Percentiles rank a stretch among this genome's conserved stretches.
Conservation (phyloP, 2,329 filamentous ascomycete species). For the Beauveria sp. region DNA sequence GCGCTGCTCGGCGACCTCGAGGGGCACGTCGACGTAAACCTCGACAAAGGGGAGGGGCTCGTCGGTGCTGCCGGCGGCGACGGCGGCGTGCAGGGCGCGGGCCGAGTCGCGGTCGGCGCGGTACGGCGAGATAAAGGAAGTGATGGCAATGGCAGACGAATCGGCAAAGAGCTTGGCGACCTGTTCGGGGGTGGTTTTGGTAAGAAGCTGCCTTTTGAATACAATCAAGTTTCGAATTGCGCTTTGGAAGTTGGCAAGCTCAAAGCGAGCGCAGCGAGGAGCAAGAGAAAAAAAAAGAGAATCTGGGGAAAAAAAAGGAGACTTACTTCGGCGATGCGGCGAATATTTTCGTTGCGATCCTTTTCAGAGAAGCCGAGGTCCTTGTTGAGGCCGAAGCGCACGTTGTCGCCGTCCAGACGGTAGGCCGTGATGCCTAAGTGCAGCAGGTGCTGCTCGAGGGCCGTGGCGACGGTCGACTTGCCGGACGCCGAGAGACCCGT, state of each 20-base stretch:
- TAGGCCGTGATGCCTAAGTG: conserved; percentile 79
- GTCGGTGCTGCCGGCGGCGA: conserved; percentile 37
- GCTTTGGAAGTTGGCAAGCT: not conserved
- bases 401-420: conserved; percentile 95
- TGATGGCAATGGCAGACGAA: conserved; percentile 77
- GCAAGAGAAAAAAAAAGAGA: not conserved
- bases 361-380: conserved; percentile 90
- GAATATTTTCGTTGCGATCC: conserved; percentile 96
- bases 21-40: conserved; percentile 84
- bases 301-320: not conserved
- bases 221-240: not conserved
- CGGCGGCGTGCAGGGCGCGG: conserved; percentile 64
- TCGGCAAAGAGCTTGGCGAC: conserved; percentile 97
- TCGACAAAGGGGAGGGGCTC: conserved; percentile 83
- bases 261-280: not conserved
- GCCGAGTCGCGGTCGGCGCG: conserved; percentile 77
- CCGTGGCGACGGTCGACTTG: conserved; percentile 94
- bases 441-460: conserved; percentile 92
- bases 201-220: conserved; percentile 25
- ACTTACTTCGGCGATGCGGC: conserved; percentile 71
- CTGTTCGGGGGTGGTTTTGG: not conserved
- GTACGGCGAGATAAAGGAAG: conserved; percentile 96
- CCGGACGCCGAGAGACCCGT: conserved; percentile 93
- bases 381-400: conserved; percentile 96
- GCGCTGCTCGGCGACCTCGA: conserved; percentile 87